Conservation (phyloP, 2,329 filamentous ascomycete species). For the Colletotrichum costaricense region DNA sequence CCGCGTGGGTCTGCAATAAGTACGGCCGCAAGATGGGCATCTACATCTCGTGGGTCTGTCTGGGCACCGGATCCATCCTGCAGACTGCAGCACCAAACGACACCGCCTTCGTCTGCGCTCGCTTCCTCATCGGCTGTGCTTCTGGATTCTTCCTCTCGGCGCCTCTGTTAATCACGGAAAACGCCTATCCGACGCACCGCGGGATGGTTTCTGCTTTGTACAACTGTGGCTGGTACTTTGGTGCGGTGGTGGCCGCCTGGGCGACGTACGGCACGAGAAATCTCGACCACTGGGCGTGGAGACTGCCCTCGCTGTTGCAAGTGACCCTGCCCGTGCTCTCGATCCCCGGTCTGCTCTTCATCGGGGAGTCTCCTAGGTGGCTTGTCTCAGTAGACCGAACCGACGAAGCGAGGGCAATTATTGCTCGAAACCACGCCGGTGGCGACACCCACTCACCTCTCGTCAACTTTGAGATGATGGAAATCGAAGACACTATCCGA, state of each 20-base stretch:
- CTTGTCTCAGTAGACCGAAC: constrained; percentile 42
- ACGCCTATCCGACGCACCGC: constrained; percentile 45
- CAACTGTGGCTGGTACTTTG: constrained; percentile 43
- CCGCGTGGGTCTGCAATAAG: constrained; percentile 47
- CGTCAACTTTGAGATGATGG: constrained; percentile 38
- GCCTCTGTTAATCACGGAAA: constrained; percentile 48
- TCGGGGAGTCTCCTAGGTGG: constrained; percentile 44
- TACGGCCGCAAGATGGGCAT: constrained; percentile 30
- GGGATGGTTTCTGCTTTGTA: constrained; percentile 20
- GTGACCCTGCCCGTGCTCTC: constrained; percentile 53
- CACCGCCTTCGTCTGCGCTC: constrained; percentile 45
- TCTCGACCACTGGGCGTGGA: constrained; percentile 15
- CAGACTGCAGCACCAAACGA: constrained; percentile 40
- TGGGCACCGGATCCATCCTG: constrained; percentile 34
- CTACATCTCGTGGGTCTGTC: neutral
- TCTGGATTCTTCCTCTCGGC: constrained; percentile 42
- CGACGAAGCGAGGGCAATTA: constrained; percentile 41
- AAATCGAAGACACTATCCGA: constrained; percentile 39
- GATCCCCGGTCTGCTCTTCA: constrained; percentile 40
- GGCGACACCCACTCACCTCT: constrained; percentile 37
- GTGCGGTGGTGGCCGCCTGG: constrained; percentile 48
- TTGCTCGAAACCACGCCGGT: constrained; percentile 42
- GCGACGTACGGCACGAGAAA: constrained; percentile 38
- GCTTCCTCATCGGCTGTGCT: constrained; percentile 48
- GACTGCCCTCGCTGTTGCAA: constrained; percentile 50